Evolutionary conservation across 345 rosid species (phyloP), one percentile per base, ranked within the genome.

Genomic region (Carallia pectinifolia): DNA sequence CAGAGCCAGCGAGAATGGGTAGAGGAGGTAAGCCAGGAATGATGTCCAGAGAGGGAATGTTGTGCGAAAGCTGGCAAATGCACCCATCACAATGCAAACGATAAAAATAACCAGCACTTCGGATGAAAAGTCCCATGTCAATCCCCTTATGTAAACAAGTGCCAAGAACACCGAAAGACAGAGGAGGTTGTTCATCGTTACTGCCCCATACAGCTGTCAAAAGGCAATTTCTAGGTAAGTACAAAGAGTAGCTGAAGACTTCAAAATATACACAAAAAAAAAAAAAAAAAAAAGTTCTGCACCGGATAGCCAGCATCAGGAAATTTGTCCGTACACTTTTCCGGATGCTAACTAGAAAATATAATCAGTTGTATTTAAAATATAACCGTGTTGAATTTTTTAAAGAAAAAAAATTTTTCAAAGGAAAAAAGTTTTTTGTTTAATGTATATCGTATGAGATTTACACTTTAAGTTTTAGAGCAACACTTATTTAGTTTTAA

Each of bases 51-150:
- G 86, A 13, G 97, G 97, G 77, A 90, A 93, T 5, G 83, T 86
- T 30, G 90, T 87, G 15, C 89, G 86, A 87, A 89, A 87, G 69
- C 98, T 93, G 33, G 87, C 93, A 38, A 90, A 89, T 61, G 62
- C 66, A 1, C 91, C 85, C 97, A 89, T 93, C 73, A 93, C 81
- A 0, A 86, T 7, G 80, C 96, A 93, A 1, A 88, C 91, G 0
- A 93, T 86, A 47, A 90, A 80, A 66, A 93, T 85, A 37, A 90
- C 87, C 13, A 90, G 75, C 76, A 90, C 98, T 82, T 93, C 97
- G 5, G 97, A 73, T 31, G 97, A 90, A 85, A 93, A 93, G 81
- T 93, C 91, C 98, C 97, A 92, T 40, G 87, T 86, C 71, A 92
- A 73, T 63, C 87, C 98, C 74, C 96, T 68, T 0, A 67, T 4